phyloP scores from a whole-genome alignment of 2,329 filamentous ascomycete genomes.

The Xylaria arbuscula region DNA sequence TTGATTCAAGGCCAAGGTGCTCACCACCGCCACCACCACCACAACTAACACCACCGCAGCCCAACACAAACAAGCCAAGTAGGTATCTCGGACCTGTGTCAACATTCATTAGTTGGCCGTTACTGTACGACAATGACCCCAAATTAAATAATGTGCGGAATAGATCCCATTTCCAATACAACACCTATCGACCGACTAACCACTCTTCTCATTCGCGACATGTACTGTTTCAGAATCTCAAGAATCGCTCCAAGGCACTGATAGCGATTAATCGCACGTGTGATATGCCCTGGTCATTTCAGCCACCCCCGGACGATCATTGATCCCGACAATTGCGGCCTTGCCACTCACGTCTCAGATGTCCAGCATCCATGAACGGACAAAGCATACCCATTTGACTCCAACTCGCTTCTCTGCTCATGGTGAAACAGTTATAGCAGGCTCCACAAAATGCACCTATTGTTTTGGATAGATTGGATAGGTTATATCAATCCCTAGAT shows the following conservation, averaged over 20 bases:
- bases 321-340: slow-evolving; percentile 9
- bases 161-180: not conserved
- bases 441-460: not conserved
- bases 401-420: not conserved
- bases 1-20: no score
- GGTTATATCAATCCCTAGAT: not conserved
- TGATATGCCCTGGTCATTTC: not conserved
- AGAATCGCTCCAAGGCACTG: slow-evolving; percentile 1
- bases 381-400: not conserved
- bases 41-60: no score
- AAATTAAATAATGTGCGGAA: not conserved
- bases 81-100: not conserved
- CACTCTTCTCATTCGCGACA: slow-evolving; percentile 17
- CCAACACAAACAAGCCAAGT: not conserved
- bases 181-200: slow-evolving; percentile 2
- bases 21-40: no score
- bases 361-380: not conserved
- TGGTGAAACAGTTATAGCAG: not conserved
- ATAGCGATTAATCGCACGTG: slow-evolving; percentile 1
- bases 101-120: not conserved
- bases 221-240: slow-evolving; percentile 27
- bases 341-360: slow-evolving; percentile 4
- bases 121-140: not conserved
- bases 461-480: slow-evolving; percentile 6
- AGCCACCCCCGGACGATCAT: slow-evolving; percentile 33